A percentile compares a stretch with the other conserved stretches of the same genome.
Conservation (phyloP, 2,329 filamentous ascomycete species). For the Huntiella abstrusa region DNA sequence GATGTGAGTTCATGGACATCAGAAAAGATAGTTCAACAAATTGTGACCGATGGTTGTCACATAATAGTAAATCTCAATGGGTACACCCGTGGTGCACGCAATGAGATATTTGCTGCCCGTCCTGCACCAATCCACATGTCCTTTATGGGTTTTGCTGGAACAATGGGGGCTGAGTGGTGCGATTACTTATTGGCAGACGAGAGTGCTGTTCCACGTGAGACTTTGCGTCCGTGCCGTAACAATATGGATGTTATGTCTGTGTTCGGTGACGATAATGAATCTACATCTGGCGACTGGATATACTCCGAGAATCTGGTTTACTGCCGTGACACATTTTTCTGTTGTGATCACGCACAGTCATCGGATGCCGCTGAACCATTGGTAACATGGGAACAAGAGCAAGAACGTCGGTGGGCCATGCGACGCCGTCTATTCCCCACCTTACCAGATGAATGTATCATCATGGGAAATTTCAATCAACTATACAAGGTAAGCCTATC, state of each 20-base stretch:
- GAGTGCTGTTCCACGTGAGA: slow-evolving; percentile 66
- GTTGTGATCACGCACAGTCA: slow-evolving; percentile 89
- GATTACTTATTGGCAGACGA: slow-evolving; percentile 88
- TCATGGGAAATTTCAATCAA: slow-evolving; percentile 96
- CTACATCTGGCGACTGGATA: slow-evolving; percentile 63
- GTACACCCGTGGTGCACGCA: slow-evolving; percentile 89
- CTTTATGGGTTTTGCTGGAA: slow-evolving; percentile 97
- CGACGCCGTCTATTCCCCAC: slow-evolving; percentile 78
- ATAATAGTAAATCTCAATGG: slow-evolving; percentile 96
- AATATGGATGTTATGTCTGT: slow-evolving; percentile 59
- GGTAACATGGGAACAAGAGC: slow-evolving; percentile 69
- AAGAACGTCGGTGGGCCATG: slow-evolving; percentile 72
- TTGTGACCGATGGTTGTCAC: slow-evolving; percentile 73
- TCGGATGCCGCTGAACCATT: slow-evolving; percentile 50
- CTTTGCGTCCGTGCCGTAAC: slow-evolving; percentile 58
- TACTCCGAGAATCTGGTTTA: slow-evolving; percentile 96
- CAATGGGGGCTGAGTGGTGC: slow-evolving; percentile 92
- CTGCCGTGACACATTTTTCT: slow-evolving; percentile 90
- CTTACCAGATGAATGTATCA: slow-evolving; percentile 65
- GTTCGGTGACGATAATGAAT: slow-evolving; percentile 45
- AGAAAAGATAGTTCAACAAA: slow-evolving; percentile 69
- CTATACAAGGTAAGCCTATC: slow-evolving; percentile 64
- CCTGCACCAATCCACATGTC: slow-evolving; percentile 97
- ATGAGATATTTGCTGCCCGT: slow-evolving; percentile 89
- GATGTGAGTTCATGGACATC: slow-evolving; percentile 77